These are phyloP conservation scores for Lichtheimia ornata DNA, from an alignment of 371 early-diverging fungal genomes.

Conservation along the genomic window DNA sequence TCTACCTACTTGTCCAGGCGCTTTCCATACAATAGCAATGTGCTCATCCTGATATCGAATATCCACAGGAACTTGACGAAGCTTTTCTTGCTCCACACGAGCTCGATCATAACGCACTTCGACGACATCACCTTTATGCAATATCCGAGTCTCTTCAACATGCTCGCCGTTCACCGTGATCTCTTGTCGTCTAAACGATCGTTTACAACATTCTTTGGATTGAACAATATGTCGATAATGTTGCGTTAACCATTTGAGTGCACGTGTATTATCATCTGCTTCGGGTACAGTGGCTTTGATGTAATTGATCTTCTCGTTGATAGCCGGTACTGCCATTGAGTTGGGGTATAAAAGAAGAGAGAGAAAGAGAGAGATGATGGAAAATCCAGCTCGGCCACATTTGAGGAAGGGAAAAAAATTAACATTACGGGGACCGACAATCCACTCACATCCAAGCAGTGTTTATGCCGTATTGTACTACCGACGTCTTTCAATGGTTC, in stretches of 20 bases:
- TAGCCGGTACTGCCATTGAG: no score
- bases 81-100: slow-evolving; percentile 31
- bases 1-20: slow-evolving; percentile 48
- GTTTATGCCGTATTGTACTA: no score
- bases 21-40: slow-evolving; percentile 56
- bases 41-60: slow-evolving; percentile 50
- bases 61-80: slow-evolving; percentile 37
- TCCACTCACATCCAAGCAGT: no score
- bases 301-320: slow-evolving; percentile 10
- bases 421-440: no score
- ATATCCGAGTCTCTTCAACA: slow-evolving; percentile 46
- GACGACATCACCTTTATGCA: slow-evolving; percentile 41
- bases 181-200: slow-evolving; percentile 40
- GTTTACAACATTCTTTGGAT: slow-evolving; percentile 37
- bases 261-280: slow-evolving; percentile 12
- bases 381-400: no score
- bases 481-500: no score
- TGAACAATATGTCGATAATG: slow-evolving; percentile 31
- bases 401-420: no score
- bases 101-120: slow-evolving; percentile 42
- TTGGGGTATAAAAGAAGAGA: no score
- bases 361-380: no score
- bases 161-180: slow-evolving; percentile 47
- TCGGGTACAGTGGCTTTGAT: slow-evolving; percentile 7
- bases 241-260: slow-evolving; percentile 25